Conservation (phyloP, 495 filamentous ascomycete genomes). For the Aspergillus funiculosus region DNA sequence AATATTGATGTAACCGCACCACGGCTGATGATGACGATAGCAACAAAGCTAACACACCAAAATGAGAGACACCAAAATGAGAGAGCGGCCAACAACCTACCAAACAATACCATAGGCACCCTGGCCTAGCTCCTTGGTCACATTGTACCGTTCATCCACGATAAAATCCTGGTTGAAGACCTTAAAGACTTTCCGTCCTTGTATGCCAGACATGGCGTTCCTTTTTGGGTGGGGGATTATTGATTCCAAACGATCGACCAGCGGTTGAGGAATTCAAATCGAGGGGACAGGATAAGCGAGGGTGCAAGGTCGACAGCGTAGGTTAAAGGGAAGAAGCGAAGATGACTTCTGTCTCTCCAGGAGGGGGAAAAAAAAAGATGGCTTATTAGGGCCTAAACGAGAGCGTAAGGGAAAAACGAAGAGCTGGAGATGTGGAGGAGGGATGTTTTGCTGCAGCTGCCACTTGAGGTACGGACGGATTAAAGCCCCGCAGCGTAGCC, state of each 20-base stretch:
- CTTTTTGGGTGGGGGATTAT: conserved; percentile 1
- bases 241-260: conserved; percentile 13
- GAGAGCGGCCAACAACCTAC: conserved; percentile 46
- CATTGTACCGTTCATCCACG: conserved; percentile 95
- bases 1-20: not conserved
- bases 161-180: conserved; percentile 99
- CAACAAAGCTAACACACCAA: too few species aligned
- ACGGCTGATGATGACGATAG: not conserved
- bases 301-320: conserved; percentile 1
- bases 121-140: conserved; percentile 97
- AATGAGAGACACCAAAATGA: not conserved
- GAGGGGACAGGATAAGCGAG: conserved; percentile 9
- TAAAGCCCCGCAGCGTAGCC: conserved; percentile 10
- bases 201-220: conserved; percentile 63
- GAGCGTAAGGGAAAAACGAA: not conserved
- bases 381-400: conserved; percentile 5
- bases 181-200: conserved; percentile 94
- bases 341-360: not conserved
- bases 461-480: not conserved
- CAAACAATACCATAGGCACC: conserved; percentile 98
- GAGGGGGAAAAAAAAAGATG: conserved; percentile 7
- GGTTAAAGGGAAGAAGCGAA: conserved; percentile 3
- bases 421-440: conserved; percentile 10
- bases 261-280: conserved; percentile 4
- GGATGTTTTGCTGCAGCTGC: conserved; percentile 2